phyloP scores from a whole-genome alignment of 1,139 yeast genomes.

The Scheffersomyces stambukii region DNA sequence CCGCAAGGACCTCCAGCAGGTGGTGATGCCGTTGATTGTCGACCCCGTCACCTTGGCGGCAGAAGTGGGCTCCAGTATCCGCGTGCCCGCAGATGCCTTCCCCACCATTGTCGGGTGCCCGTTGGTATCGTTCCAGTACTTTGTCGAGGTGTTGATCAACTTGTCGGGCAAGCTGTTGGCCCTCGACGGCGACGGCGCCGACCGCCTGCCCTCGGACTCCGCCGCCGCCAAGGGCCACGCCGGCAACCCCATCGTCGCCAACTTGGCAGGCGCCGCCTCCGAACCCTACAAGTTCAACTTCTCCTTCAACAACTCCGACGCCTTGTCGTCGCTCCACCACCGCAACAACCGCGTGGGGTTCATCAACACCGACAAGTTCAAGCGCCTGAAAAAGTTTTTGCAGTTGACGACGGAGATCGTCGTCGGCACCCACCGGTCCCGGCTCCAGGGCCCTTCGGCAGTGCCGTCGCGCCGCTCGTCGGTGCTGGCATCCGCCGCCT shows the following conservation, averaged over 20 bases:
- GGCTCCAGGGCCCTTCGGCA: no score
- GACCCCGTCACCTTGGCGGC: slow-evolving; percentile 62
- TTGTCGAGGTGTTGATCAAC: slow-evolving; percentile 76
- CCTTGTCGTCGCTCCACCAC: slow-evolving; percentile 15
- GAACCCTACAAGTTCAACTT: slow-evolving; percentile 13
- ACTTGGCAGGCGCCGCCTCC: slow-evolving; percentile 2
- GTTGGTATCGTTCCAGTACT: slow-evolving; percentile 77
- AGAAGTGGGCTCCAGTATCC: slow-evolving; percentile 57
- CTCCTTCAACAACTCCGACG: slow-evolving; percentile 30
- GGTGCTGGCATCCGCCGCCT: slow-evolving; percentile 7
- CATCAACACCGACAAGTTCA: slow-evolving; percentile 74
- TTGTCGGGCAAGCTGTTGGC: slow-evolving; percentile 43
- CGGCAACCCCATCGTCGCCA: slow-evolving; percentile 11
- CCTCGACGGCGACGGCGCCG: slow-evolving; percentile 26
- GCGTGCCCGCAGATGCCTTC: slow-evolving; percentile 81
- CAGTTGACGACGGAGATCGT: slow-evolving; percentile 76
- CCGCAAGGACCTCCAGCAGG: slow-evolving; percentile 79
- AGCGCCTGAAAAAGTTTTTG: slow-evolving; percentile 69
- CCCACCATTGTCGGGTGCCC: slow-evolving; percentile 78
- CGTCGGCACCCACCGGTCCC: slow-evolving; percentile 68
- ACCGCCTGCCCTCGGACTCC: slow-evolving; percentile 7
- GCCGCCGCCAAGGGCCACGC: slow-evolving; percentile 10
- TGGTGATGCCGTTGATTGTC: slow-evolving; percentile 71
- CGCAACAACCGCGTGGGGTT: slow-evolving; percentile 41
- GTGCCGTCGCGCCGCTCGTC: slow-evolving; percentile 23